Conservation (phyloP, 2,329 filamentous ascomycete genomes). For the Penicillium aurantiogriseum region DNA sequence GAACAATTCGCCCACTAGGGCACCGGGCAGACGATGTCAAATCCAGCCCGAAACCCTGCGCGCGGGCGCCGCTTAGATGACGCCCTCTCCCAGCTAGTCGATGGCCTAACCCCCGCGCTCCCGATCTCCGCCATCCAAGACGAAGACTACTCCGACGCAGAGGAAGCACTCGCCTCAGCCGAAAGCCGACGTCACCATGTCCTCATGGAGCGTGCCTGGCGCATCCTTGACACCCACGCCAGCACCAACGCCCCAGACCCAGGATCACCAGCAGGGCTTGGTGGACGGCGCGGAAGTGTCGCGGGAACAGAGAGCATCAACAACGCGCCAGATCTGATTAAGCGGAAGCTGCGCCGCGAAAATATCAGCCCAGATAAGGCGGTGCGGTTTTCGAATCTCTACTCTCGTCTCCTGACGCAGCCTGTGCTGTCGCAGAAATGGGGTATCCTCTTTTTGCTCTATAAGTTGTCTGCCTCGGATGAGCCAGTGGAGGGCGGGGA, state of each 20-base stretch:
- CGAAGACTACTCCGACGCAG: conserved; percentile 34
- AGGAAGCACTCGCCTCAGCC: conserved; percentile 36
- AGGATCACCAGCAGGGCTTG: conserved; percentile 24
- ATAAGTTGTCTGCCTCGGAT: conserved; percentile 70
- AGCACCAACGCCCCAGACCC: conserved; percentile 23
- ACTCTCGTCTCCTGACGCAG: conserved; percentile 82
- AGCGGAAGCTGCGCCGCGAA: conserved; percentile 77
- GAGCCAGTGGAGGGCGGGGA: conserved; percentile 25
- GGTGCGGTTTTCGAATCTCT: conserved; percentile 83
- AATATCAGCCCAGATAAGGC: conserved; percentile 73
- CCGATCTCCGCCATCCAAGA: conserved; percentile 30
- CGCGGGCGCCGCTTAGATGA: conserved; percentile 46
- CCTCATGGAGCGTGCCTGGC: conserved; percentile 40
- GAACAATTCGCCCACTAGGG: conserved; percentile 10
- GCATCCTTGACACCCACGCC: conserved; percentile 35
- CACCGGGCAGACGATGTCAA: conserved; percentile 21
- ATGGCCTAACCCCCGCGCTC: conserved; percentile 41
- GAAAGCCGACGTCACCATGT: conserved; percentile 39
- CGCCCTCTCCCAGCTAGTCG: conserved; percentile 45
- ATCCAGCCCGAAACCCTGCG: conserved; percentile 34
- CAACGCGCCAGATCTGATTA: conserved; percentile 90
- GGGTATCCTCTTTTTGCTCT: conserved; percentile 89
- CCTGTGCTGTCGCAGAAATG: conserved; percentile 94
- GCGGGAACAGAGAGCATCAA: conserved; percentile 61
- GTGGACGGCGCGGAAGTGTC: conserved; percentile 31